Evolutionary conservation across 805 yeast species (phyloP).

Genomic region (Tetrapisispora namnaoensis): DNA sequence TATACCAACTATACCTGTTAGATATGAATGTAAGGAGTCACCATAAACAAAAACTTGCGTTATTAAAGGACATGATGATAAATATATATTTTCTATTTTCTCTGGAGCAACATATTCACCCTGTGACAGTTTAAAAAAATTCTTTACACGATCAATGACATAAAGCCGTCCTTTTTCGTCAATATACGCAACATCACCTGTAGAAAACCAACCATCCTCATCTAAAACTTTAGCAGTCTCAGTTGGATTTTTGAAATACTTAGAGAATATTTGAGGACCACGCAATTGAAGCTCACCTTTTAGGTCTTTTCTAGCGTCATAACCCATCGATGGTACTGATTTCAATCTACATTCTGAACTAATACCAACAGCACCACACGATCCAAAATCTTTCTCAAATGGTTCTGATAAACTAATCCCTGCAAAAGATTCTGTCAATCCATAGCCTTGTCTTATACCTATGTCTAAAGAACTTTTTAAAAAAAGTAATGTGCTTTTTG

Average conservation of each 20-base stretch:
- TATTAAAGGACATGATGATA: slow-evolving; percentile 41
- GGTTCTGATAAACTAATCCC: slow-evolving; percentile 41
- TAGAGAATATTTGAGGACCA: slow-evolving; percentile 52
- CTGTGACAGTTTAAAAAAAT: slow-evolving; percentile 60
- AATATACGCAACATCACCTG: slow-evolving; percentile 56
- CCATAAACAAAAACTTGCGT: slow-evolving; percentile 56
- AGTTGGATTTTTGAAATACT: slow-evolving; percentile 46
- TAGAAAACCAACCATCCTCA: slow-evolving; percentile 52
- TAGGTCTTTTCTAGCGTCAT: slow-evolving; percentile 34
- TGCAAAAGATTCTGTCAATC: slow-evolving; percentile 64
- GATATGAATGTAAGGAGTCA: slow-evolving; percentile 43
- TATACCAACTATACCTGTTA: slow-evolving; percentile 56
- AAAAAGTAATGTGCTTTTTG: slow-evolving; percentile 50
- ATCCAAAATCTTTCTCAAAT: slow-evolving; percentile 40
- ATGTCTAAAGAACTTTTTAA: slow-evolving; percentile 51
- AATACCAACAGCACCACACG: slow-evolving; percentile 51
- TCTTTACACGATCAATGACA: slow-evolving; percentile 68
- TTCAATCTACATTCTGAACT: slow-evolving; percentile 49
- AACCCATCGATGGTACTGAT: slow-evolving; percentile 57
- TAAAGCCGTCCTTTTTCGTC: slow-evolving; percentile 43
- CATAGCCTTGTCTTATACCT: slow-evolving; percentile 62
- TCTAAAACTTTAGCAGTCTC: slow-evolving; percentile 46
- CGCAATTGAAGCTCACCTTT: slow-evolving; percentile 55
- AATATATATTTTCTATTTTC: slow-evolving; percentile 56
- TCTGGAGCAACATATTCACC: slow-evolving; percentile 71